Base-by-base conservation (phyloP, 2,329 filamentous ascomycete genomes). In the Aspergillus persii region DNA sequence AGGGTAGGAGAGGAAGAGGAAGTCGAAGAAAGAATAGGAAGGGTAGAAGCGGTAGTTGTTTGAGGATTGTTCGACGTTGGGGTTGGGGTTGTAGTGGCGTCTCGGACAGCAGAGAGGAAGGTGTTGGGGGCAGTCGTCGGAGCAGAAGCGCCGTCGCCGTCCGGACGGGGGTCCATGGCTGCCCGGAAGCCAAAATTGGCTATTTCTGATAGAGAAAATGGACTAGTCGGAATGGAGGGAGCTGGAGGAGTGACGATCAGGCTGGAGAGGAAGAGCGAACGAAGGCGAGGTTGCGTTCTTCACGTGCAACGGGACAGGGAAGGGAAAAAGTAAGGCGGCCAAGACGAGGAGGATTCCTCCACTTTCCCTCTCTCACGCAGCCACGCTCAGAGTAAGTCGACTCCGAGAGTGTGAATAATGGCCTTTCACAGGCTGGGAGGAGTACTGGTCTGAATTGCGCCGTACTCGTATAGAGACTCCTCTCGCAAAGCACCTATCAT, bases 161-260 rank as follows among this genome's bases (percentile, higher is more conserved):
- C 60, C 50, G 61, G 55, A 59, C 62, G 63, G 44, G 58, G 54
- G 57, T 66, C 65, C 66, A 68, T 68, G 61, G 56, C 61, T 58
- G 63, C 57, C 50, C 46, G 50, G 44, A 47, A 27, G 44, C 44
- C 44, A 3, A 27, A 47, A 27, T 11, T 27, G 26, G 11, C 23
- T 47, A 27, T 8, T 47, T 23, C 9, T 39, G 8, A 44, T 41
- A 44, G 36, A 39, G 18, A 23, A 39, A 53, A 44, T 23, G 9
- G 51, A n/a, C 51, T 53, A 53, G 51, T 23, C n/a, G 27, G 33
- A 53, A 26, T 29, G 39, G 30, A 47, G 26, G 18, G 53, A 31
- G n/a, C 53, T 31, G 53, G 29, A 18, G 49, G 33, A 30, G 31
- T 41, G 53, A 48, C 53, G 53, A 54, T 54, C 53, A 23, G 12